Conservation (phyloP, 257 asterid genomes). For the Solanum clarkiae region DNA sequence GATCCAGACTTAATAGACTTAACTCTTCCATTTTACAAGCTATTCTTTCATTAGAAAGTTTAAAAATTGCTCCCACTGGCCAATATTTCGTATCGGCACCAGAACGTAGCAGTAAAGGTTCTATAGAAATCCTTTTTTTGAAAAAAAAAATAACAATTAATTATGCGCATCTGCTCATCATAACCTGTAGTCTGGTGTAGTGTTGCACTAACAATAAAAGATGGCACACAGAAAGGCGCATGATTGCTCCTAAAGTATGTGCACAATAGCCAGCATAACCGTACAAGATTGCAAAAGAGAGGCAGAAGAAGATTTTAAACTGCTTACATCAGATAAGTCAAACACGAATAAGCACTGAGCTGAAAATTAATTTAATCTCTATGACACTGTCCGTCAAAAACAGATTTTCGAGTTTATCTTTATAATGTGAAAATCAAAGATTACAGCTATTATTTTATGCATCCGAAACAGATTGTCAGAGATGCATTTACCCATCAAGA, state of each 20-base stretch:
- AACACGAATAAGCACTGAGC: background rate
- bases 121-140: background rate
- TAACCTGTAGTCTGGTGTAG: background rate
- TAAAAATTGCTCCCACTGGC: too few relatives aligned
- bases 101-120: background rate
- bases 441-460: slow-evolving; percentile 4
- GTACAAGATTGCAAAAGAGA: background rate
- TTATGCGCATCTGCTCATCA: background rate
- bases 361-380: background rate
- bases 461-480: slow-evolving; percentile 9
- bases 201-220: background rate
- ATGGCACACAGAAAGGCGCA: background rate
- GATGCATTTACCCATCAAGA: slow-evolving; percentile 22
- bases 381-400: background rate
- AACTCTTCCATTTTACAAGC: background rate
- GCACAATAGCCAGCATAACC: background rate
- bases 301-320: background rate
- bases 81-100: background rate
- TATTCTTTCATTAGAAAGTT: too few relatives aligned
- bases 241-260: background rate
- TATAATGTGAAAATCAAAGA: background rate
- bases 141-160: background rate
- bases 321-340: background rate
- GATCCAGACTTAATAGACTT: background rate
- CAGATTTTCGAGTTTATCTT: background rate